Percentiles rank a stretch among this genome's conserved stretches.
phyloP scores from a whole-genome alignment of 2,329 filamentous ascomycete species.

The Gliomastix tumulicola region DNA sequence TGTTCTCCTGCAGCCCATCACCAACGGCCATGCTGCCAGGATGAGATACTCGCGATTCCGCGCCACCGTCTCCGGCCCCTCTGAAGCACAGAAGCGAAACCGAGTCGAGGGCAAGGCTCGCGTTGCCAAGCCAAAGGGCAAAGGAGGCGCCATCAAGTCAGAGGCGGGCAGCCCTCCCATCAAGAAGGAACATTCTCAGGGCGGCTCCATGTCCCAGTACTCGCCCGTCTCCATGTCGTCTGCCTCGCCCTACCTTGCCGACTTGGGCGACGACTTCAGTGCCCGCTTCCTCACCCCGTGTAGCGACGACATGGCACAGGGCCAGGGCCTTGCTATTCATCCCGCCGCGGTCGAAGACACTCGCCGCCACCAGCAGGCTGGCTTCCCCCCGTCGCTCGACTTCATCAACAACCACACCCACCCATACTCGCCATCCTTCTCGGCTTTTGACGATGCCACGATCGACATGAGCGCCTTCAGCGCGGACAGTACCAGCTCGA shows the following conservation, averaged over 20 bases:
- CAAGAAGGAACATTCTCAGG: constrained; percentile 29
- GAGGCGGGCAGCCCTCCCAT: constrained; percentile 23
- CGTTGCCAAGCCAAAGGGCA: constrained; percentile 37
- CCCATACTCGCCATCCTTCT: constrained; percentile 25
- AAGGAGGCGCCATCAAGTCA: constrained; percentile 29
- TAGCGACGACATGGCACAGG: constrained; percentile 38
- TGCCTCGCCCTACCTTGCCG: constrained; percentile 26
- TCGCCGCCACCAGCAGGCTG: constrained; percentile 4
- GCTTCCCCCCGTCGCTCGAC: constrained; percentile 12
- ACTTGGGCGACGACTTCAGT: constrained; percentile 25
- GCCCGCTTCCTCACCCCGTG: constrained; percentile 44
- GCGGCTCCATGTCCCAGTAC: constrained; percentile 22
- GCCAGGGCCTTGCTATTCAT: constrained; percentile 10
- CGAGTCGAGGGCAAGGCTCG: constrained; percentile 32
- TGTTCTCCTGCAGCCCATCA: constrained; percentile 44
- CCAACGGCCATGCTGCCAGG: constrained; percentile 53
- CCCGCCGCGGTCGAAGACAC: constrained; percentile 18
- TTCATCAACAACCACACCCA: constrained; percentile 17
- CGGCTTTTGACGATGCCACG: constrained; percentile 30
- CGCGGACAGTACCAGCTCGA: constrained; percentile 3
- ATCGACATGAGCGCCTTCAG: constrained; percentile 30
- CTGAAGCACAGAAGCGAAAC: constrained; percentile 33
- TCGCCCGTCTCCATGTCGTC: constrained; percentile 26
- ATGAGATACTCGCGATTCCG: constrained; percentile 53
- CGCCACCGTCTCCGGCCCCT: constrained; percentile 34